phyloP scores from a whole-genome alignment of 2,329 filamentous ascomycete species.

The Pseudogymnoascus sp. region DNA sequence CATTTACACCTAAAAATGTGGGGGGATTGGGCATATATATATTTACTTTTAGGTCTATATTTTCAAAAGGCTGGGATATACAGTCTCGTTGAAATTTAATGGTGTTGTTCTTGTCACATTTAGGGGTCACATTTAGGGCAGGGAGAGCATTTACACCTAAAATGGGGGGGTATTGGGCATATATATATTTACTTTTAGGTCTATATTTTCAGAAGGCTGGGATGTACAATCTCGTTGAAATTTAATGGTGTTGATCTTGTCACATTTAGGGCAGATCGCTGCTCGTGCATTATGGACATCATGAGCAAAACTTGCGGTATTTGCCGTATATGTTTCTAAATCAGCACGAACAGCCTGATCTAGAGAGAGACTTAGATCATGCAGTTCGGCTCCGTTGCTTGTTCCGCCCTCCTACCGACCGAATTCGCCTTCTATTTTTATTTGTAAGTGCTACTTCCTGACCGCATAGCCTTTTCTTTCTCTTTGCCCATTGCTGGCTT shows the following conservation, averaged over 20 bases:
- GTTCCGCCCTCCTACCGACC: no score
- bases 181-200: conserved; percentile 5
- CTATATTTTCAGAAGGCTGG: neutral
- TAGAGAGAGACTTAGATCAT: no score
- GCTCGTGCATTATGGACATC: neutral
- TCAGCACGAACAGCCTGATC: no score
- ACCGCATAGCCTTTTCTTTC: no score
- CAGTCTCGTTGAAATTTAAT: neutral
- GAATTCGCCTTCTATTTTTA: no score
- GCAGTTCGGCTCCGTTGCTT: no score
- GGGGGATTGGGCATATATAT: neutral
- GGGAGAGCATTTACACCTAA: no score
- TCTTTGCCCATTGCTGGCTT: no score
- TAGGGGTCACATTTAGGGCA: no score
- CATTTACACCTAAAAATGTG: conserved; percentile 60
- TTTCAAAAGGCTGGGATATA: neutral
- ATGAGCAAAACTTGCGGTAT: neutral
- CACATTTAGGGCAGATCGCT: neutral
- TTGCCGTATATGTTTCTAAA: no score
- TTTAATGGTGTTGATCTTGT: neutral
- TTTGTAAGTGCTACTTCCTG: no score
- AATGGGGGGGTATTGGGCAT: neutral
- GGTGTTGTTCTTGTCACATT: neutral
- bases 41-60: conserved; percentile 5
- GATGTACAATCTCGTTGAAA: neutral